A percentile compares a stretch with the other conserved stretches of the same genome.
Evolutionary conservation across 495 filamentous ascomycete genomes (phyloP).

Genomic region (Aspergillus avenaceus): DNA sequence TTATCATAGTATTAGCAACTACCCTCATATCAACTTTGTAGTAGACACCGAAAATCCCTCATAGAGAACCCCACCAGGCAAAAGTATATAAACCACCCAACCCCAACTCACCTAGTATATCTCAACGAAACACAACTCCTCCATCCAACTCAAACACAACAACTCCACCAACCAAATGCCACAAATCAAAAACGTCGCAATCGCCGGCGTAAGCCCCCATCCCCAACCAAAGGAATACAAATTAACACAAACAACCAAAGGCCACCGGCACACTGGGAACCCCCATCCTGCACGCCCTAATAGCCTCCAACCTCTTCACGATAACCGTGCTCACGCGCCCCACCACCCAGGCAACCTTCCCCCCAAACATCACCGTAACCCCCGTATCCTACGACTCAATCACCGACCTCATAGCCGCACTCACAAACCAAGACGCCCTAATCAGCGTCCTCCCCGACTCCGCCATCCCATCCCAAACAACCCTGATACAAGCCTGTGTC

Average conservation of each 20-base stretch:
- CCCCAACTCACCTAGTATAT: not conserved
- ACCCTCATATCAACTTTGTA: too few species aligned
- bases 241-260: not conserved
- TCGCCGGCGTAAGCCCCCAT: not conserved
- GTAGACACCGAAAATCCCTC: too few species aligned
- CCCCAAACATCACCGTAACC: not conserved
- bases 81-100: too few species aligned
- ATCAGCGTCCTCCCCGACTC: not conserved
- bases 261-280: not conserved
- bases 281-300: not conserved
- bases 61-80: too few species aligned
- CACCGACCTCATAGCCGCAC: not conserved
- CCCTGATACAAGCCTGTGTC: conserved; percentile 1
- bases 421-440: not conserved
- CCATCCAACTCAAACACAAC: too few species aligned
- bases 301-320: not conserved
- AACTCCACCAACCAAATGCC: not conserved
- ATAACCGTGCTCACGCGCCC: not conserved
- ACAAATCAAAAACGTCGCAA: not conserved
- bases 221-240: not conserved
- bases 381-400: not conserved
- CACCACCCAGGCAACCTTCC: not conserved
- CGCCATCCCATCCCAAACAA: not conserved
- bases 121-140: not conserved
- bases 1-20: too few species aligned